Evolutionary conservation across 2,329 filamentous ascomycete species (phyloP).

Genomic region (Phialophora verrucosa): DNA sequence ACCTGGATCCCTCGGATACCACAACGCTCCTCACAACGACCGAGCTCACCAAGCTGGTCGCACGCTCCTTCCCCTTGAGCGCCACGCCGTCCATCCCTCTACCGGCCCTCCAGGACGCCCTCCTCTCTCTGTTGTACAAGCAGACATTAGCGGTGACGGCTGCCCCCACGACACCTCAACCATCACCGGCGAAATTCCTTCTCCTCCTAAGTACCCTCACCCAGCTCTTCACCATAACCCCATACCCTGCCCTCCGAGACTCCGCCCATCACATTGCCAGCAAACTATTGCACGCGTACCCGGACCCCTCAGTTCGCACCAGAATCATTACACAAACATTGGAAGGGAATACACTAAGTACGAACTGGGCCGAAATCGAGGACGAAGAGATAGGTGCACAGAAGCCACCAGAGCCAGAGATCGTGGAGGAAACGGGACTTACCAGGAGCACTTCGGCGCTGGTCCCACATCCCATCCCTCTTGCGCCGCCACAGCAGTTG

Average conservation of each 20-base stretch:
- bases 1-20: slow-evolving; percentile 19
- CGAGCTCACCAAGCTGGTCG: slow-evolving; percentile 33
- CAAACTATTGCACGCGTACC: slow-evolving; percentile 36
- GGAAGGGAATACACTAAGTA: slow-evolving; percentile 30
- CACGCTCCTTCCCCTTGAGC: slow-evolving; percentile 31
- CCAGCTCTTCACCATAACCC: slow-evolving; percentile 36
- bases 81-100: slow-evolving; percentile 29
- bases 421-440: slow-evolving; percentile 33
- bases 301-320: slow-evolving; percentile 27
- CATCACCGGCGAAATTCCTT: slow-evolving; percentile 33
- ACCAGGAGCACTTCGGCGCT: slow-evolving; percentile 34
- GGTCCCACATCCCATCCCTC: slow-evolving; percentile 32
- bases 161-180: slow-evolving; percentile 18
- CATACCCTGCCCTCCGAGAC: slow-evolving; percentile 35
- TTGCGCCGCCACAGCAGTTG: slow-evolving; percentile 30
- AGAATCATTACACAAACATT: slow-evolving; percentile 37
- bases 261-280: slow-evolving; percentile 36
- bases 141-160: slow-evolving; percentile 18
- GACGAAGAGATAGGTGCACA: slow-evolving; percentile 26
- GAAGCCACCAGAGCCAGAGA: slow-evolving; percentile 26
- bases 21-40: slow-evolving; percentile 22
- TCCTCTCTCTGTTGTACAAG: slow-evolving; percentile 33
- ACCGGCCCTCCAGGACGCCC: slow-evolving; percentile 31
- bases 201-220: slow-evolving; percentile 36
- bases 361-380: slow-evolving; percentile 35